Evolutionary conservation across 768 basidiomycete species (phyloP), one percentile per base, ranked within the genome.

Genomic region (Arthromyces matolae): DNA sequence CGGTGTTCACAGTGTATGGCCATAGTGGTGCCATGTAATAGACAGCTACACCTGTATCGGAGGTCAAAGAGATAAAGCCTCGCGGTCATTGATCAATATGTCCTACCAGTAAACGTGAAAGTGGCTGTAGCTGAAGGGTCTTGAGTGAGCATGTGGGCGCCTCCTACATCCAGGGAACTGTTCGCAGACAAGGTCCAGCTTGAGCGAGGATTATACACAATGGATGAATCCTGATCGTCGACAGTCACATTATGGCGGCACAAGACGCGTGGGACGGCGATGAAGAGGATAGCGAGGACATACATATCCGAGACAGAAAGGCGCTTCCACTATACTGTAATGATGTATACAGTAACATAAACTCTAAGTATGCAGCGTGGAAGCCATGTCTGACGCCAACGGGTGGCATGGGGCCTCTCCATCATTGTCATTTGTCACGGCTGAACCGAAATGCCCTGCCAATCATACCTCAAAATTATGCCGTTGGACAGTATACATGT

Each of bases 11-110:
- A 9, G 47, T 45, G 57, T 73, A 76, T 13, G 76, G 76, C 75
- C 74, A 78, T 6, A 68, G 59, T 10, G 76, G 73, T 0, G 69
- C 68, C 34, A 73, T 50, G 49, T 71, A 73, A 39, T 71, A 75
- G 14, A 78, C 62, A 1, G 71, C 71, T 5, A 69, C 64, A 23
- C 75, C 76, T 76, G 33, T 25, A 22, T 14, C 7, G 5, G 18
- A 14, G 2, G 16, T 13, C 35, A 32, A 22, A 37, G 35, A 39
- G 35, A 19, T 8, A 29, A 50, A 49, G 19, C n/a, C n/a, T n/a
- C n/a, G n/a, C n/a, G n/a, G n/a, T n/a, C n/a, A 42, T 25, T 25
- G 18, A 19, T 14, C n/a, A n/a, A 41, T 13, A 25, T 16, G 20
- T 45, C 59, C 10, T 42, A 75, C 74, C 74, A 27, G 68, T 71